These are phyloP conservation scores for Macadamia integrifolia DNA, from an alignment of 164 flowering plant genomes.

Conservation along the genomic window DNA sequence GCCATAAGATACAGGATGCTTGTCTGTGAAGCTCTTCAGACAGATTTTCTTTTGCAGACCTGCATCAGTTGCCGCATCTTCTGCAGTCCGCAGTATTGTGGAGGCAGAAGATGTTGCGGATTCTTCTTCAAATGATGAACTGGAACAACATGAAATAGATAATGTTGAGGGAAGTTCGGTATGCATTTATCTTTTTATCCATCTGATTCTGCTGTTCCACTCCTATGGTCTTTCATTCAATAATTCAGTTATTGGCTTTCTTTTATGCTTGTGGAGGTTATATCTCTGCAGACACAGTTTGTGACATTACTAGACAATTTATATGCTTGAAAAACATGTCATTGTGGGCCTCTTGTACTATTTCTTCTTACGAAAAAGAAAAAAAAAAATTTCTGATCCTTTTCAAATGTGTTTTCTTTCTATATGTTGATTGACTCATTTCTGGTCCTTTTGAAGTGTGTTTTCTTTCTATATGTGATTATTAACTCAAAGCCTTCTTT, in stretches of 20 bases:
- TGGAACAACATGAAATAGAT: constrained; percentile 30
- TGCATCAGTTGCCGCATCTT: constrained; percentile 60
- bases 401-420: no score
- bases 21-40: background rate
- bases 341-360: background rate
- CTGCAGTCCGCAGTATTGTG: constrained; percentile 48
- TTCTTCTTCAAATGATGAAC: constrained; percentile 73
- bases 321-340: background rate
- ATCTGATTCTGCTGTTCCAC: background rate
- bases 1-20: background rate
- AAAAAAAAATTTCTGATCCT: no score
- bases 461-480: background rate
- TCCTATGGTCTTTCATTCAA: no score
- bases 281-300: no score
- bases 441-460: background rate
- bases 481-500: background rate
- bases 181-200: constrained; percentile 20
- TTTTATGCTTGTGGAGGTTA: background rate
- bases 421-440: background rate
- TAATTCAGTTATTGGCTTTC: background rate
- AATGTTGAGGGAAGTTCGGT: constrained; percentile 68
- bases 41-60: constrained; percentile 40
- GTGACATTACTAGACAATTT: no score
- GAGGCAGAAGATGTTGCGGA: constrained; percentile 59
- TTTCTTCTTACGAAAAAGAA: no score